phyloP scores from a whole-genome alignment of 352 stramenopile species.

The Pythium scleroteichum region DNA sequence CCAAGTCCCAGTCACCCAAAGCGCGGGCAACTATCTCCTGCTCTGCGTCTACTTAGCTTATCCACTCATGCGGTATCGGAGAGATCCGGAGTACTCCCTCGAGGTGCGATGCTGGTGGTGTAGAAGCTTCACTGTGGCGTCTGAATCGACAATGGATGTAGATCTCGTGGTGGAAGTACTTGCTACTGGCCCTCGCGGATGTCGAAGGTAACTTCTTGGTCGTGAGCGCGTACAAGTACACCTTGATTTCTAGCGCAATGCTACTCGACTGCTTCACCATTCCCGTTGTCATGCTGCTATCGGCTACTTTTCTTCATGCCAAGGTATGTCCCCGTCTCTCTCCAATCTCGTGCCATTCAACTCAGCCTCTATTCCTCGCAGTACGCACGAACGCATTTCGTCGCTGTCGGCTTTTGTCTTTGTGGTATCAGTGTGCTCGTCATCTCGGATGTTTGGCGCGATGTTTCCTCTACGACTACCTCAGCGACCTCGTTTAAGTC shows the following conservation, averaged over 20 bases:
- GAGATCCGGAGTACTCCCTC: slow-evolving; percentile 47
- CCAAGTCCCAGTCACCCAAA: slow-evolving; percentile 76
- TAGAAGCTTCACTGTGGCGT: slow-evolving; percentile 13
- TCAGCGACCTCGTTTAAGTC: slow-evolving; percentile 37
- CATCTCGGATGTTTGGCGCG: slow-evolving; percentile 78
- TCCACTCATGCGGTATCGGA: slow-evolving; percentile 43
- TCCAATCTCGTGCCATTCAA: neutral
- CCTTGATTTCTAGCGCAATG: slow-evolving; percentile 94
- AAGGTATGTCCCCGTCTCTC: slow-evolving; percentile 33
- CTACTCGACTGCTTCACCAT: slow-evolving; percentile 97
- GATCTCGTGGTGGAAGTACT: slow-evolving; percentile 88
- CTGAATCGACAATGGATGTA: slow-evolving; percentile 7
- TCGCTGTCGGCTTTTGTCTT: slow-evolving; percentile 85
- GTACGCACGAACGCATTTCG: slow-evolving; percentile 75
- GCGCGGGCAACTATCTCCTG: slow-evolving; percentile 68
- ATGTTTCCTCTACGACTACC: slow-evolving; percentile 31
- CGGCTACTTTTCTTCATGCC: slow-evolving; percentile 79
- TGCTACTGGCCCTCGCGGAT: slow-evolving; percentile 92
- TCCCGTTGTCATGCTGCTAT: slow-evolving; percentile 94
- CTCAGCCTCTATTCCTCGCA: too few relatives aligned
- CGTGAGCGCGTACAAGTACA: slow-evolving; percentile 96
- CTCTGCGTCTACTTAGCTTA: slow-evolving; percentile 58
- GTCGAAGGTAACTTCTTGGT: slow-evolving; percentile 95
- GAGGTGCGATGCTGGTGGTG: slow-evolving; percentile 28
- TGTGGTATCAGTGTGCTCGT: slow-evolving; percentile 81